Conservation (phyloP, 768 basidiomycete species). For the Lactifluus subvellereus region DNA sequence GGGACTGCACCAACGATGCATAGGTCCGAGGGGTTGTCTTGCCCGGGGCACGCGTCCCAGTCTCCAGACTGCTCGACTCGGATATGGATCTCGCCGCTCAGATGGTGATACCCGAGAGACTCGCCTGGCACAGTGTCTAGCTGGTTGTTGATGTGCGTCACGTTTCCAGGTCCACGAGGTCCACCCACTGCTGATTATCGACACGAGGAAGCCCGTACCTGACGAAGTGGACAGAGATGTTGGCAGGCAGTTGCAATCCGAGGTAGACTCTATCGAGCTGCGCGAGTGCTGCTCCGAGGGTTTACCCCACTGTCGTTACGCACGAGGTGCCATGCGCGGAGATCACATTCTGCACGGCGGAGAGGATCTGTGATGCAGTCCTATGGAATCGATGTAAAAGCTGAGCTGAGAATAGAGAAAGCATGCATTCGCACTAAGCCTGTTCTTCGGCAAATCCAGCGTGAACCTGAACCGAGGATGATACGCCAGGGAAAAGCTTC, state of each 20-base stretch:
- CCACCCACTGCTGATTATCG: conserved; percentile 34
- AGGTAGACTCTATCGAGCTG: conserved; percentile 30
- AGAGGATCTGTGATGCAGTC: conserved; percentile 38
- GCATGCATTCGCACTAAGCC: conserved; percentile 24
- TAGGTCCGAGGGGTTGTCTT: not conserved
- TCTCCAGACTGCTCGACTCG: conserved; percentile 30
- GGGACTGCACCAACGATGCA: not conserved
- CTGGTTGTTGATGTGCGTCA: conserved; percentile 30
- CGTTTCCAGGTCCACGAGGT: conserved; percentile 22
- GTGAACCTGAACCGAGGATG: conserved; percentile 40
- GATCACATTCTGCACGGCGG: conserved; percentile 38
- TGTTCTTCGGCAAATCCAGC: conserved; percentile 49
- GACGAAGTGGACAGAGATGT: conserved; percentile 32
- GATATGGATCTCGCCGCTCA: conserved; percentile 51
- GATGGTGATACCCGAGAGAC: conserved; percentile 30
- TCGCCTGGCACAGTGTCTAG: conserved; percentile 48
- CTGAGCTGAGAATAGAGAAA: not conserved
- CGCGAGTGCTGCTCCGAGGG: conserved; percentile 30
- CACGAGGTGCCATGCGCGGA: conserved; percentile 31
- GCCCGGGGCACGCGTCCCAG: conserved; percentile 39
- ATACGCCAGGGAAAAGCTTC: not conserved
- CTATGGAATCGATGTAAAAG: not conserved
- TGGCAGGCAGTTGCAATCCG: conserved; percentile 26
- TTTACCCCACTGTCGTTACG: conserved; percentile 36
- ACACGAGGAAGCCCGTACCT: conserved; percentile 47